These are phyloP conservation scores for Amesomyces nigricolor DNA, from an alignment of 2,329 filamentous ascomycete species.

Conservation along the genomic window DNA sequence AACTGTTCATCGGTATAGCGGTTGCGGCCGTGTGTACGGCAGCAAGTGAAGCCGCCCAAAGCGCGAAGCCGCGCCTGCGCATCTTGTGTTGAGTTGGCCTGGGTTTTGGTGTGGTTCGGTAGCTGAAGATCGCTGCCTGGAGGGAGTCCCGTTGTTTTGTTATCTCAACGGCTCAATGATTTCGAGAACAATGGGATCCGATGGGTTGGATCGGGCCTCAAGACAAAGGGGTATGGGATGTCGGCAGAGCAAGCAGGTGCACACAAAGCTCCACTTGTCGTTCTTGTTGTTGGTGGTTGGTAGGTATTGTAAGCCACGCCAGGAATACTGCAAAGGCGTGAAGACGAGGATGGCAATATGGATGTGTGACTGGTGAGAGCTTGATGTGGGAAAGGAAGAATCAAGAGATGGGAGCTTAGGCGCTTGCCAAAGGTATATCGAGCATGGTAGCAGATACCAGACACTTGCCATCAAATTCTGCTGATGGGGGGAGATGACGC, in stretches of 20 bases:
- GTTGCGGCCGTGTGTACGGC: conserved; percentile 34
- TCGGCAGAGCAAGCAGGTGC: background rate
- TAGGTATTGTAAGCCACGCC: conserved; percentile 2
- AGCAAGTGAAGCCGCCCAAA: conserved; percentile 35
- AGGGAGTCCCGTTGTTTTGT: background rate
- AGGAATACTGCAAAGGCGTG: conserved; percentile 5
- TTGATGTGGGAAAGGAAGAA: conserved; percentile 8
- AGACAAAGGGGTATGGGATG: conserved; percentile 9
- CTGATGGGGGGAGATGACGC: conserved; percentile 10
- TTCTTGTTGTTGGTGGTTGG: conserved; percentile 9
- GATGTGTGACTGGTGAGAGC: background rate
- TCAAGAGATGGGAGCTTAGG: background rate
- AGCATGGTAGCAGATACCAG: background rate
- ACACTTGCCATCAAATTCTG: background rate
- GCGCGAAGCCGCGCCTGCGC: conserved; percentile 29
- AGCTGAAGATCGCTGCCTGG: background rate
- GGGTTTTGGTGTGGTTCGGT: background rate
- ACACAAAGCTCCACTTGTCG: conserved; percentile 9
- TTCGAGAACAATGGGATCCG: conserved; percentile 6
- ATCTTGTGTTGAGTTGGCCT: conserved; percentile 20
- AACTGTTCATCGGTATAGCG: conserved; percentile 31
- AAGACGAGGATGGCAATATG: conserved; percentile 1
- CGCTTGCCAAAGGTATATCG: conserved; percentile 19
- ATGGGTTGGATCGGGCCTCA: background rate
- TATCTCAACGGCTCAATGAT: background rate